These are phyloP conservation scores for Auriscalpium microsporum DNA, from an alignment of 768 basidiomycete species.

Conservation along the genomic window DNA sequence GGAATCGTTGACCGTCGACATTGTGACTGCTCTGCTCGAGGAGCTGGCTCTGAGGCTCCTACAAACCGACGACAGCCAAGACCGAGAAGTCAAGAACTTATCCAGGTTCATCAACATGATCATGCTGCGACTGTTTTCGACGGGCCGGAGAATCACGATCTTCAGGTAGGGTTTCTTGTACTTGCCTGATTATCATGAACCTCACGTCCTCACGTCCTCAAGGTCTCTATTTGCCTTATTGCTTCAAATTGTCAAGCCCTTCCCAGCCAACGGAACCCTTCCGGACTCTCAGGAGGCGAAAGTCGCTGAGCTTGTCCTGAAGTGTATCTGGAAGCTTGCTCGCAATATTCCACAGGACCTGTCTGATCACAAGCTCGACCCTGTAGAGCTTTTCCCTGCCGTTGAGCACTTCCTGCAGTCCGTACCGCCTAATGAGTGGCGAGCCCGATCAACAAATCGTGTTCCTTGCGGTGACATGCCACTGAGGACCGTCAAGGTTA, in stretches of 20 bases:
- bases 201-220: conserved; percentile 1
- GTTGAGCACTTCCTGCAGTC: conserved; percentile 92
- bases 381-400: conserved; percentile 82
- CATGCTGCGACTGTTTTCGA: conserved; percentile 86
- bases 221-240: conserved; percentile 78
- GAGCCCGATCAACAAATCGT: conserved; percentile 80
- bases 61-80: conserved; percentile 83
- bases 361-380: conserved; percentile 68
- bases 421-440: conserved; percentile 94
- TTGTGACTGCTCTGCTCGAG: conserved; percentile 79
- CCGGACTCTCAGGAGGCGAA: conserved; percentile 76
- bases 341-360: conserved; percentile 91
- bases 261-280: conserved; percentile 64
- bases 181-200: background rate
- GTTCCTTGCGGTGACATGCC: conserved; percentile 98
- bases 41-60: conserved; percentile 87
- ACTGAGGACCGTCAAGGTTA: conserved; percentile 92
- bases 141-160: conserved; percentile 81
- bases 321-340: conserved; percentile 98
- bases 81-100: conserved; percentile 83
- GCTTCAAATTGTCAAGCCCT: conserved; percentile 75
- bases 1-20: conserved; percentile 78
- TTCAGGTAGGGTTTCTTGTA: conserved; percentile 56
- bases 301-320: conserved; percentile 86
- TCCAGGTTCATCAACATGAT: conserved; percentile 99